phyloP scores from a whole-genome alignment of 345 rosid species.

The Euclidium syriacum region DNA sequence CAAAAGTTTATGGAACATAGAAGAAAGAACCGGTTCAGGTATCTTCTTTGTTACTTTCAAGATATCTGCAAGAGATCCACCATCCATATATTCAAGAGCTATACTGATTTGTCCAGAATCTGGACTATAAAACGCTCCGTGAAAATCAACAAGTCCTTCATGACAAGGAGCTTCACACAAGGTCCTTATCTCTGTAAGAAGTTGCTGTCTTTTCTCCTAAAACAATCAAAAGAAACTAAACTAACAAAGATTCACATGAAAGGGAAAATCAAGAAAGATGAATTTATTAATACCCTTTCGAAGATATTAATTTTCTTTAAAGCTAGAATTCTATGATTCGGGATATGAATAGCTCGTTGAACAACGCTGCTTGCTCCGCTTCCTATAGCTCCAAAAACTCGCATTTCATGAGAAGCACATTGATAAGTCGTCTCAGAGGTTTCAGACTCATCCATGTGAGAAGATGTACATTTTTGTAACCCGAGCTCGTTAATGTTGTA shows the following conservation, averaged over 20 bases:
- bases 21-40: conserved; percentile 86
- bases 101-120: conserved; percentile 94
- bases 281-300: conserved; percentile 50
- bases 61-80: conserved; percentile 91
- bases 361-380: conserved; percentile 98
- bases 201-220: conserved; percentile 93
- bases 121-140: conserved; percentile 91
- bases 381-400: conserved; percentile 87
- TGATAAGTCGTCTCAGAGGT: conserved; percentile 61
- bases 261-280: conserved; percentile 1
- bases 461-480: conserved; percentile 72
- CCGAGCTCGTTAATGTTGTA: conserved; percentile 90
- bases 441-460: conserved; percentile 53
- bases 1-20: conserved; percentile 80
- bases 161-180: conserved; percentile 90
- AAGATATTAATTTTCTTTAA: conserved; percentile 89
- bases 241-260: not conserved
- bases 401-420: conserved; percentile 94
- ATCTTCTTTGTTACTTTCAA: conserved; percentile 50
- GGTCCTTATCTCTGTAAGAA: conserved; percentile 88
- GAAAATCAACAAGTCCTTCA: conserved; percentile 92
- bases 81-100: conserved; percentile 97
- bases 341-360: conserved; percentile 93
- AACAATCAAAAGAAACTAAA: not conserved
- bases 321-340: conserved; percentile 77